Conservation (phyloP, 2,329 filamentous ascomycete species). For the Paracorniculantispora psalliotae region DNA sequence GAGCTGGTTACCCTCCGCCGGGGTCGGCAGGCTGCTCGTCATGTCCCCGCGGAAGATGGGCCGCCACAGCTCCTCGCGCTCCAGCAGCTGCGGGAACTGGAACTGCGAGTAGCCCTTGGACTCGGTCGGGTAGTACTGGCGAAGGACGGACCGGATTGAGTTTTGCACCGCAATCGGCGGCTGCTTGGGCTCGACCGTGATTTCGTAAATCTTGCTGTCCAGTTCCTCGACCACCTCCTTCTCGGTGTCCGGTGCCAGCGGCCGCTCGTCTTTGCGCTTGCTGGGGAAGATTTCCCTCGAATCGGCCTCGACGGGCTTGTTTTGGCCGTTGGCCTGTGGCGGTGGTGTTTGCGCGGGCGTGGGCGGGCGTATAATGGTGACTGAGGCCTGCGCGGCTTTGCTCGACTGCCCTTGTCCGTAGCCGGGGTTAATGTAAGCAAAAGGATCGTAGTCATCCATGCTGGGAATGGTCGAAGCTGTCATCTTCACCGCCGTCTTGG, state of each 20-base stretch:
- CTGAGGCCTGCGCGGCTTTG: conserved; percentile 20
- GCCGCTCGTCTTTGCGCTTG: neutral
- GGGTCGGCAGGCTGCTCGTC: conserved; percentile 29
- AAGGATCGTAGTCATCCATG: conserved; percentile 44
- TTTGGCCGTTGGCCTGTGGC: conserved; percentile 15
- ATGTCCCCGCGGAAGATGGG: conserved; percentile 41
- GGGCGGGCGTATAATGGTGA: conserved; percentile 32
- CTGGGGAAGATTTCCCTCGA: neutral
- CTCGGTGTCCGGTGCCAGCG: neutral
- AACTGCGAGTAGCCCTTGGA: conserved; percentile 44
- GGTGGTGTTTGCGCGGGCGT: conserved; percentile 41
- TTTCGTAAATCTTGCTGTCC: conserved; percentile 40
- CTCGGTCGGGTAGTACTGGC: conserved; percentile 44
- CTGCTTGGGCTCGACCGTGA: conserved; percentile 35
- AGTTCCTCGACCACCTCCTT: conserved; percentile 18
- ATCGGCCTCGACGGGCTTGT: neutral
- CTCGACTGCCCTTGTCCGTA: conserved; percentile 17
- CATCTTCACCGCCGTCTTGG: neutral
- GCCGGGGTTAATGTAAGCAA: conserved; percentile 29
- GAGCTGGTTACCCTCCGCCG: conserved; percentile 35
- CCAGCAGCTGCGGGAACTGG: conserved; percentile 40
- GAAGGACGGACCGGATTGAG: conserved; percentile 48
- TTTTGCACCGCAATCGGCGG: conserved; percentile 54
- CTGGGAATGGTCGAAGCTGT: conserved; percentile 11
- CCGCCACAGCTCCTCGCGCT: conserved; percentile 43